Conservation (phyloP, 306 rosid species). For the Lupinus albus region DNA sequence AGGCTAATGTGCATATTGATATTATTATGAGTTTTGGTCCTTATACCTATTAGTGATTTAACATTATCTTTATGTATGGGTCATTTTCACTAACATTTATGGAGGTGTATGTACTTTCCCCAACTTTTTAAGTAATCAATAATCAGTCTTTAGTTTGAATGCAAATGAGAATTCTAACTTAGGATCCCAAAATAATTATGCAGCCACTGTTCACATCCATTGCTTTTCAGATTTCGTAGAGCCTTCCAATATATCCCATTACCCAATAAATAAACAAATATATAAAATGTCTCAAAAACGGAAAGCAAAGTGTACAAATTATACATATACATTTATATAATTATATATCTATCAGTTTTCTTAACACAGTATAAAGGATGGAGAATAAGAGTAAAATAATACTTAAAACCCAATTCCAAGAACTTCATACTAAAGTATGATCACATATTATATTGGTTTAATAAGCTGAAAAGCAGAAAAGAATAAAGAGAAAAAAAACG, state of each 20-base stretch:
- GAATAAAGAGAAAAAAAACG: not conserved
- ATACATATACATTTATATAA: too few species aligned
- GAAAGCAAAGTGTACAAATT: not conserved
- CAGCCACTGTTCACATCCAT: not conserved
- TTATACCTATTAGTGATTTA: too few species aligned
- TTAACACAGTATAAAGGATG: too few species aligned
- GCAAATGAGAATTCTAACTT: not conserved
- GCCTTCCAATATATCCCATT: constrained; percentile 1
- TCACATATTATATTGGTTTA: not conserved
- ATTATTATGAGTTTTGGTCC: too few species aligned
- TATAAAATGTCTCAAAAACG: not conserved
- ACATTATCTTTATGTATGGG: too few species aligned
- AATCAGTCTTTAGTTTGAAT: not conserved
- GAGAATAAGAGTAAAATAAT: too few species aligned
- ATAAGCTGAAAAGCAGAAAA: not conserved
- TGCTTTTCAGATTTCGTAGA: constrained; percentile 19
- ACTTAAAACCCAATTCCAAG: too few species aligned
- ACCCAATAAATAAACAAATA: not conserved
- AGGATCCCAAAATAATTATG: not conserved
- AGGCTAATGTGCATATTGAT: too few species aligned
- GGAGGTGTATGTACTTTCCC: too few species aligned
- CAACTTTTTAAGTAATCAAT: not conserved
- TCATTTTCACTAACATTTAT: too few species aligned
- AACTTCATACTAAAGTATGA: too few species aligned
- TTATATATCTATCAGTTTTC: too few species aligned